A percentile compares a stretch with the other conserved stretches of the same genome.
Evolutionary conservation across 495 filamentous ascomycete genomes (phyloP).

Genomic region (Aspergillus leporis): DNA sequence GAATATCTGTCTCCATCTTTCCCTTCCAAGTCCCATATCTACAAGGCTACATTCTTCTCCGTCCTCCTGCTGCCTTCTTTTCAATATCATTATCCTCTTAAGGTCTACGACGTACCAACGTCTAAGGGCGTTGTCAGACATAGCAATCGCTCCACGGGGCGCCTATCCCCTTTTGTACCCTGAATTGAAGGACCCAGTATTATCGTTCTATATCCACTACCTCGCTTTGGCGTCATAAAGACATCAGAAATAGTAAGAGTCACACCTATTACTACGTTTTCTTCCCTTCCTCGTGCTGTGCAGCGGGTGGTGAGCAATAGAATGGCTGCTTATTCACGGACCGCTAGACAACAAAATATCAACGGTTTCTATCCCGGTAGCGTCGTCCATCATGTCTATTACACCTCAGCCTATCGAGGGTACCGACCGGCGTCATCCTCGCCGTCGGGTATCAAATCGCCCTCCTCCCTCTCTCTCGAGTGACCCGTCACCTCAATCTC

Average conservation of each 20-base stretch:
- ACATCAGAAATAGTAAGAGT: background rate
- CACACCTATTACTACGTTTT: background rate
- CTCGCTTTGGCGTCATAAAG: background rate
- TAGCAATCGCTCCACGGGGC: background rate
- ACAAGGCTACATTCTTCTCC: constrained; percentile 2
- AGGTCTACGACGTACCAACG: background rate
- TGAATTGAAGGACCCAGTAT: background rate
- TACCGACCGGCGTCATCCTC: constrained; percentile 25
- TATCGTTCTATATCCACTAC: constrained; percentile 3
- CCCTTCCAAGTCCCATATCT: constrained; percentile 15
- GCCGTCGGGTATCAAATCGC: constrained; percentile 36
- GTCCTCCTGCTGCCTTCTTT: constrained; percentile 12
- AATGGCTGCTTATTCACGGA: background rate
- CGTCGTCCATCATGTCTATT: constrained; percentile 9
- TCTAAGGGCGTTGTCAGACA: background rate
- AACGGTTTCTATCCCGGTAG: constrained; percentile 19
- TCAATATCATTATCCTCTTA: background rate
- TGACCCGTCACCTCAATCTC: constrained; percentile 18
- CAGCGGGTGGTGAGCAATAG: background rate
- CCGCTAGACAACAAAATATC: background rate
- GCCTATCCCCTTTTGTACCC: constrained; percentile 3
- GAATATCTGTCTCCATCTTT: constrained; percentile 20
- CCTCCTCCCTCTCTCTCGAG: constrained; percentile 29
- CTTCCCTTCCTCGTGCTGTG: background rate
- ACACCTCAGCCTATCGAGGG: background rate